A percentile compares a stretch with the other conserved stretches of the same genome.
phyloP scores from a whole-genome alignment of 331 rosid genomes.

The Dryas integrifolia region DNA sequence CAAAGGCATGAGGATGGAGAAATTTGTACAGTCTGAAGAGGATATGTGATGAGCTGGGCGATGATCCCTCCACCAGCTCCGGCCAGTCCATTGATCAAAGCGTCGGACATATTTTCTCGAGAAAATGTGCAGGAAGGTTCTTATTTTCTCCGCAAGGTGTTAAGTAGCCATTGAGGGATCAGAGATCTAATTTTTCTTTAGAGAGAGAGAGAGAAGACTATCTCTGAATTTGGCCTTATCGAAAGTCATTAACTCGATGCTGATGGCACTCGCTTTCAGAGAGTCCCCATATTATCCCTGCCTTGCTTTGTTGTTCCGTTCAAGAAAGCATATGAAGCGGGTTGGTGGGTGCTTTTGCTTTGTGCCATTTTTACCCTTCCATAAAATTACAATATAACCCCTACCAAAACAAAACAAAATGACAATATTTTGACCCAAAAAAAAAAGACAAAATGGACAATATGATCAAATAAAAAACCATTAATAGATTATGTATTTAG shows the following conservation, averaged over 20 bases:
- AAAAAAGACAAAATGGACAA: too few species aligned
- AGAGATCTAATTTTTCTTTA: neutral
- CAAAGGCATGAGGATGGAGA: neutral
- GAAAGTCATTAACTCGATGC: neutral
- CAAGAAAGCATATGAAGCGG: constrained; percentile 14
- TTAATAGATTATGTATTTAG: too few species aligned
- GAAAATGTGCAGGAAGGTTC: neutral
- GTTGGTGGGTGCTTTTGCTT: neutral
- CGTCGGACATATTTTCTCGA: constrained; percentile 69
- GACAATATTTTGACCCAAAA: too few species aligned
- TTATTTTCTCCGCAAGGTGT: constrained; percentile 32
- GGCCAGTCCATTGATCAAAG: constrained; percentile 91
- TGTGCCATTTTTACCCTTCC: constrained; percentile 7
- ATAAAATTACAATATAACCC: too few species aligned
- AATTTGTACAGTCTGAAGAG: constrained; percentile 78
- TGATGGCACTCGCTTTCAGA: constrained; percentile 11
- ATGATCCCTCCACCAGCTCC: constrained; percentile 99
- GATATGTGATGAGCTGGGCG: constrained; percentile 93
- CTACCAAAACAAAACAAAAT: too few species aligned
- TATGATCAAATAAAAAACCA: too few species aligned
- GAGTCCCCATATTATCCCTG: neutral
- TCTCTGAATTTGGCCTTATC: constrained; percentile 23
- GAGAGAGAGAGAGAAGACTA: neutral
- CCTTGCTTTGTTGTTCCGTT: constrained; percentile 19
- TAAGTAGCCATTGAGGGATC: constrained; percentile 3